Percentiles rank a stretch among this genome's conserved stretches.
Evolutionary conservation across 176 grass and related monocot genomes (phyloP).

Genomic region (Avena atlantica): DNA sequence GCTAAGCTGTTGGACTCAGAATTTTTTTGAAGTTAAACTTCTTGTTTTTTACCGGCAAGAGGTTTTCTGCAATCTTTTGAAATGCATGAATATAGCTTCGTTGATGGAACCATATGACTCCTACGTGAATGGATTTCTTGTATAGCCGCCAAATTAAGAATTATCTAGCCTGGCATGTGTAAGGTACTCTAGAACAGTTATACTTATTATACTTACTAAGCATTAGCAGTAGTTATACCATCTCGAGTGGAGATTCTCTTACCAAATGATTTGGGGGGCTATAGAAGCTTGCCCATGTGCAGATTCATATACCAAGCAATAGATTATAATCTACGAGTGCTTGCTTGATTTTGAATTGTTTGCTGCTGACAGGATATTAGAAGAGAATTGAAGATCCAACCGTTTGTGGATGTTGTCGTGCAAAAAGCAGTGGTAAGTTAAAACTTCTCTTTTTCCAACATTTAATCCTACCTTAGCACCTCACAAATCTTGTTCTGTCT

Average conservation of each 20-base stretch:
- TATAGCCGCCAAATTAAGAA: background rate
- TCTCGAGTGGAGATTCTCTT: background rate
- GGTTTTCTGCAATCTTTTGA: background rate
- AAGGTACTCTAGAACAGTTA: background rate
- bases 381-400: slow-evolving; percentile 65
- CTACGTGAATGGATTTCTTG: background rate
- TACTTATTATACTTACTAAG: background rate
- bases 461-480: background rate
- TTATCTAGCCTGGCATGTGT: background rate
- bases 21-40: background rate
- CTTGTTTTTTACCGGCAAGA: background rate
- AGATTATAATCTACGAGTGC: background rate
- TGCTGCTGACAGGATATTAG: slow-evolving; percentile 40
- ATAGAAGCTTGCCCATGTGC: background rate
- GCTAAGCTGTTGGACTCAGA: background rate
- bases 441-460: background rate
- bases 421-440: slow-evolving; percentile 60
- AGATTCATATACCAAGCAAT: slow-evolving; percentile 13
- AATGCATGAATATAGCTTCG: background rate
- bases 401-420: slow-evolving; percentile 55
- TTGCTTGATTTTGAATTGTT: background rate
- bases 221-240: background rate
- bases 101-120: background rate
- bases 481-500: slow-evolving; percentile 15
- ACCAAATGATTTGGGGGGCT: background rate